Base-by-base conservation (phyloP, 345 rosid species). In the Rhizophora apiculata region DNA sequence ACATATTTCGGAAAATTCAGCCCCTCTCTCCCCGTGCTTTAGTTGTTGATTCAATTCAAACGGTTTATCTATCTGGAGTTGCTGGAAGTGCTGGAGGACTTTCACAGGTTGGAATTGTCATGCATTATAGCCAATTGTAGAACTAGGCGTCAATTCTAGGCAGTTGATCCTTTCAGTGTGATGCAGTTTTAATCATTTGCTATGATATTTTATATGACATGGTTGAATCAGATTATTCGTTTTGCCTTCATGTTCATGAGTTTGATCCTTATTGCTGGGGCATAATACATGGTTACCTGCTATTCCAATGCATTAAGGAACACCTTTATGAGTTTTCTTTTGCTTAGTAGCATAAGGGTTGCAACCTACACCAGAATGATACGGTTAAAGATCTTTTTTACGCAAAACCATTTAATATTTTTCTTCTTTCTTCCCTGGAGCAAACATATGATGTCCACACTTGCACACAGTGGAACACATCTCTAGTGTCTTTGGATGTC, bases 51-150 rank as follows among this genome's bases (percentile, higher is more conserved):
- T 91, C 98, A 56, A 86, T 94, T 84, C 98, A 91, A 76, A 94
- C 97, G 4, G 92, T 87, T 65, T 94, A 88, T 83, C 78, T 94
- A 63, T 82, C 83, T 69, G 91, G 85, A 19, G 90, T 87, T 68
- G 66, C 82, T 69, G 98, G 98, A 81, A 89, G 93, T 74, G 95
- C 98, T 59, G 97, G 98, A 70, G 95, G 95, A 51, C 64, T 89
- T 68, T 49, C 80, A n/a, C 97, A 91, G 97, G 98, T 94, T 66
- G 29, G 63, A 61, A 70, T 18, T 8, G 61, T 72, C 46, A 18
- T 26, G 52, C 51, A 16, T 64, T 31, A 6, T 66, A 34, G 24
- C 59, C 68, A 62, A 51, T 26, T 18, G 7, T 43, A 16, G 20
- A 58, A 53, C 21, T 20, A 58, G 22, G 20, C 49, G 8, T 69